Conservation (phyloP, 2,329 filamentous ascomycete genomes). For the Calycina marina region DNA sequence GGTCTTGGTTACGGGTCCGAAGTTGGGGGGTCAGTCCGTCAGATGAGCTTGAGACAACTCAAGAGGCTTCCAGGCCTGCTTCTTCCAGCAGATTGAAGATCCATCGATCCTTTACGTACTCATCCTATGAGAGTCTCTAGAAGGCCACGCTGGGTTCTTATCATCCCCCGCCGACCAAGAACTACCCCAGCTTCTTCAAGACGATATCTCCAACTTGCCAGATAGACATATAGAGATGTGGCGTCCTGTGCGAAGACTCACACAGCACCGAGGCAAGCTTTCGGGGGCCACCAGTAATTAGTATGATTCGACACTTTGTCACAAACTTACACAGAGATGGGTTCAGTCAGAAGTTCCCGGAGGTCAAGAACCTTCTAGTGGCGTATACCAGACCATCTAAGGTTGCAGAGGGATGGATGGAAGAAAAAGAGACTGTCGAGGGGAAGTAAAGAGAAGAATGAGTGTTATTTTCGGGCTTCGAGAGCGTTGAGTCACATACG, state of each 20-base stretch:
- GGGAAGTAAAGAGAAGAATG: constrained; percentile 10
- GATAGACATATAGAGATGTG: constrained; percentile 23
- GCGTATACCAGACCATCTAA: constrained; percentile 6
- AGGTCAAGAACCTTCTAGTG: constrained; percentile 4
- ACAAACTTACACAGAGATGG: constrained; percentile 5
- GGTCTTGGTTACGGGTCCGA: no score
- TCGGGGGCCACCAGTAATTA: constrained; percentile 8
- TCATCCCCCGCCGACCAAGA: constrained; percentile 27
- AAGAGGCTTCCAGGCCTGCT: no score
- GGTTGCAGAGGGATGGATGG: constrained; percentile 10
- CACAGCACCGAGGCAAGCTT: no score
- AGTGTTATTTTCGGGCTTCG: constrained; percentile 9
- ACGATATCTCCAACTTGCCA: constrained; percentile 8
- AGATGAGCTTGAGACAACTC: no score
- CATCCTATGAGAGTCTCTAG: constrained; percentile 30
- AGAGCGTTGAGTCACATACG: constrained; percentile 8
- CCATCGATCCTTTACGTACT: constrained; percentile 28
- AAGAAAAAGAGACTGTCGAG: constrained; percentile 9
- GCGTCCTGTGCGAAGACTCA: no score
- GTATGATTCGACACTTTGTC: constrained; percentile 8
- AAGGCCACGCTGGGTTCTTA: constrained; percentile 29
- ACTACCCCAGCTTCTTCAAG: constrained; percentile 24
- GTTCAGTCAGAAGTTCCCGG: constrained; percentile 4
- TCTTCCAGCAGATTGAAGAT: constrained; percentile 30
- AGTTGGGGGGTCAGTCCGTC: no score